Evolutionary conservation across 331 rosid species (phyloP).

Genomic region (Acacia pycnantha): DNA sequence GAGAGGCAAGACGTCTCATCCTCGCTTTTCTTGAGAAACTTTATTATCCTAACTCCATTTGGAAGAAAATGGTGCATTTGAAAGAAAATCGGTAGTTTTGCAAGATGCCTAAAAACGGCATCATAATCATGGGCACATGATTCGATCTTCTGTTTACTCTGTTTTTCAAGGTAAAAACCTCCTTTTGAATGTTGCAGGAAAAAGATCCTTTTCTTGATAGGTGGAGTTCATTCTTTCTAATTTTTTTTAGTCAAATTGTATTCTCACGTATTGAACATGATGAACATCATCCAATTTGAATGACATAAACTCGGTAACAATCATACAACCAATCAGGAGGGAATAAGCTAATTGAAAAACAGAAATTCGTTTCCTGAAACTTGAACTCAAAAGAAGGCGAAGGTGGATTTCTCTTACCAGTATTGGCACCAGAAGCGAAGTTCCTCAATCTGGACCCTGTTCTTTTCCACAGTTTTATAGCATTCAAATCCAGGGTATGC

Average conservation of each 20-base stretch:
- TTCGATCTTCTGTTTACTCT: constrained; percentile 17
- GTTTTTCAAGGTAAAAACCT: constrained; percentile 12
- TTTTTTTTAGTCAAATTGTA: not conserved
- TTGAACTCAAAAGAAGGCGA: not conserved
- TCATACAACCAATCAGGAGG: not conserved
- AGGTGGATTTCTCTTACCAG: constrained; percentile 50
- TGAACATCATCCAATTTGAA: not conserved
- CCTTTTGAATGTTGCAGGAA: not conserved
- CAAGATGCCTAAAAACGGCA: not conserved
- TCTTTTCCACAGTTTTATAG: constrained; percentile 70
- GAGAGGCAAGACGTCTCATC: not conserved
- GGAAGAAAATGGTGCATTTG: not conserved
- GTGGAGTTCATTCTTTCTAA: not conserved
- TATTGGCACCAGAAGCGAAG: constrained; percentile 98
- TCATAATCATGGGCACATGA: constrained; percentile 7
- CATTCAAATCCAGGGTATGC: constrained; percentile 96
- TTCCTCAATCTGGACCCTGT: constrained; percentile 64
- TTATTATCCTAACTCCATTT: constrained; percentile 11
- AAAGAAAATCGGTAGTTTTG: not conserved
- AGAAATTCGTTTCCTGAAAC: not conserved
- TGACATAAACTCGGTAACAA: too few relatives aligned
- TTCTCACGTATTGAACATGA: not conserved
- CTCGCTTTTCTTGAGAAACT: not conserved
- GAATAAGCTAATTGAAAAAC: not conserved
- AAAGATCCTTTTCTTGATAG: constrained; percentile 7